A percentile compares a stretch with the other conserved stretches of the same genome.
These are phyloP conservation scores for Effrenium voratum DNA, from an alignment of 73 alveolate genomes.

Conservation along the genomic window DNA sequence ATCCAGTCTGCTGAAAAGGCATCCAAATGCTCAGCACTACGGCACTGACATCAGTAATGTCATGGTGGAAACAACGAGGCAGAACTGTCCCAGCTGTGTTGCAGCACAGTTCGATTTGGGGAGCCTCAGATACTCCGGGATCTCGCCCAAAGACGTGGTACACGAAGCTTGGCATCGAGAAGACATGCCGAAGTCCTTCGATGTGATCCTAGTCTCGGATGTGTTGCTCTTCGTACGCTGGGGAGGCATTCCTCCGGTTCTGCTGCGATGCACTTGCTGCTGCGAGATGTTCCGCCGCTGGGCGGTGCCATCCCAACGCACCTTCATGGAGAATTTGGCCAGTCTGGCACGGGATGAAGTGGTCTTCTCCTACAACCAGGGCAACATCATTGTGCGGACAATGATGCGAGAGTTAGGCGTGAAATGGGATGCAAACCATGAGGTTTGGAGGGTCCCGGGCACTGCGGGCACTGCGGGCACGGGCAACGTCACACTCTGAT, in stretches of 20 bases:
- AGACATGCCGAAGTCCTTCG: neutral
- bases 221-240: neutral
- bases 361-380: neutral
- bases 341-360: slow-evolving; percentile 16
- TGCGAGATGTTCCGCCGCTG: neutral
- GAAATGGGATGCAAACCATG: neutral
- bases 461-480: neutral
- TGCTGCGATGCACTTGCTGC: neutral
- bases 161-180: slow-evolving; percentile 12
- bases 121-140: neutral
- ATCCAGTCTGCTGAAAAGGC: neutral
- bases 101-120: neutral
- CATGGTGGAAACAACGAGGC: neutral
- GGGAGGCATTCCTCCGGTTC: slow-evolving; percentile 23
- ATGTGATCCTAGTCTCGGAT: neutral
- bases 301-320: neutral
- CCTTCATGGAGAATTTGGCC: neutral
- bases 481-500: neutral
- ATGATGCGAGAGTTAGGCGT: neutral
- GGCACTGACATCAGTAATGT: slow-evolving; percentile 22
- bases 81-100: neutral
- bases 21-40: neutral
- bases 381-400: neutral
- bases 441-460: neutral
- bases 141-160: neutral